A percentile compares a stretch with the other conserved stretches of the same genome.
Evolutionary conservation across 805 yeast species (phyloP).

Genomic region (Hanseniaspora lindneri): DNA sequence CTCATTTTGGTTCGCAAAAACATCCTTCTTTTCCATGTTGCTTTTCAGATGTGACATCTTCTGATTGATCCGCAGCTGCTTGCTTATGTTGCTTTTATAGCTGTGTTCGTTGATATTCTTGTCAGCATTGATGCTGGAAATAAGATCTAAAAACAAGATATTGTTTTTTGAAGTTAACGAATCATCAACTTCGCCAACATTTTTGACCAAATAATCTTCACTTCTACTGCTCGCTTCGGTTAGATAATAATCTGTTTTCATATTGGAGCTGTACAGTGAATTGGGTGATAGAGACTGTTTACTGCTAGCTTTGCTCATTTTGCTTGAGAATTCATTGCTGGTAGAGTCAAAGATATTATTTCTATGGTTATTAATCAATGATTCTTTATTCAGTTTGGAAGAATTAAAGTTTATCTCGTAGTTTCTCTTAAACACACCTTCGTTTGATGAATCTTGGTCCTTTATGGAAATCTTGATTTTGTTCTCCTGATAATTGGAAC

Average conservation of each 20-base stretch:
- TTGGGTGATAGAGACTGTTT: slow-evolving; percentile 5
- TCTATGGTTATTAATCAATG: background rate
- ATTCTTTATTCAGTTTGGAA: background rate
- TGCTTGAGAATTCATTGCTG: background rate
- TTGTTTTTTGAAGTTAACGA: background rate
- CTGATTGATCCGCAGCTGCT: slow-evolving; percentile 11
- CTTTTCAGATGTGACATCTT: slow-evolving; percentile 3
- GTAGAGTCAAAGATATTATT: background rate
- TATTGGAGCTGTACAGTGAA: background rate
- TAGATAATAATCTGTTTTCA: too few species aligned
- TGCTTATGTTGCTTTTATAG: background rate
- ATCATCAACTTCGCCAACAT: too few species aligned
- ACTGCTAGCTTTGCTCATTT: background rate
- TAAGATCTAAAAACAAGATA: background rate
- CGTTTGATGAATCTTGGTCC: background rate
- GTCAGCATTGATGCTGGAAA: background rate
- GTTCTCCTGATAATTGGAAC: too few species aligned
- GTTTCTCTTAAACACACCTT: slow-evolving; percentile 7
- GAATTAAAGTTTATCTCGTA: slow-evolving; percentile 13
- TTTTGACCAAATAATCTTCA: too few species aligned
- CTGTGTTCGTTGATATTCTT: background rate
- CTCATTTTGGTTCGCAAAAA: background rate
- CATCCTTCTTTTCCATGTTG: background rate
- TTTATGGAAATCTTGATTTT: background rate
- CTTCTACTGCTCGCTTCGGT: too few species aligned